These are phyloP conservation scores for Rubia peregrina DNA, from an alignment of 305 asterid species.

Conservation along the genomic window DNA sequence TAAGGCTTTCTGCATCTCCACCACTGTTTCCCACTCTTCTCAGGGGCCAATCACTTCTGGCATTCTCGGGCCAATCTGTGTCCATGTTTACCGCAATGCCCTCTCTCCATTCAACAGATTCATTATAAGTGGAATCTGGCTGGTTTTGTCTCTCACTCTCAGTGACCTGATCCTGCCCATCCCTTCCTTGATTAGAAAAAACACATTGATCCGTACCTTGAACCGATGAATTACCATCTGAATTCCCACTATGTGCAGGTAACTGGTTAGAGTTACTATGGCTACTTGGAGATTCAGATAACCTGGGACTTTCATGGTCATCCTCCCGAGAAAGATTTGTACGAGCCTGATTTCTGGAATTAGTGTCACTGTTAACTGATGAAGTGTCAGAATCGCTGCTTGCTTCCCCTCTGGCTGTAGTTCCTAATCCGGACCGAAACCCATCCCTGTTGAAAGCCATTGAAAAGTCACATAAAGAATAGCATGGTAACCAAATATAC, in stretches of 20 bases:
- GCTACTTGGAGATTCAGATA: conserved; percentile 26
- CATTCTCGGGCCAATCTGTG: conserved; percentile 41
- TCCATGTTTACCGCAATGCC: conserved; percentile 35
- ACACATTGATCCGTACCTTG: conserved; percentile 33
- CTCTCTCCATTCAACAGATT: conserved; percentile 36
- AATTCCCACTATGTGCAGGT: conserved; percentile 31
- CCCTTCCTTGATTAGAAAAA: conserved; percentile 34
- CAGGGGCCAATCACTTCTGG: conserved; percentile 41
- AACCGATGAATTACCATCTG: conserved; percentile 30
- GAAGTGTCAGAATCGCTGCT: conserved; percentile 52
- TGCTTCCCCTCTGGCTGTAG: conserved; percentile 57
- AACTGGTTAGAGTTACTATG: conserved; percentile 35
- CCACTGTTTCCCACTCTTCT: conserved; percentile 40
- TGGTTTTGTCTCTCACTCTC: conserved; percentile 38
- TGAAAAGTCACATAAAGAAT: not conserved
- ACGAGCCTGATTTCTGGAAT: conserved; percentile 40
- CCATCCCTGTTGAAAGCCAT: conserved; percentile 55
- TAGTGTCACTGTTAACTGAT: conserved; percentile 29
- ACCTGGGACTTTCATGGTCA: conserved; percentile 42
- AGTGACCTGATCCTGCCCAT: conserved; percentile 37
- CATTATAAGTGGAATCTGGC: conserved; percentile 31
- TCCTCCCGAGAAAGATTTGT: conserved; percentile 41
- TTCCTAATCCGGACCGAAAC: conserved; percentile 68
- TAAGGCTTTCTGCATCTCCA: conserved; percentile 41
- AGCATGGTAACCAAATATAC: not conserved